Base-by-base conservation (phyloP, 805 yeast species). In the Clavispora santaluciae region DNA sequence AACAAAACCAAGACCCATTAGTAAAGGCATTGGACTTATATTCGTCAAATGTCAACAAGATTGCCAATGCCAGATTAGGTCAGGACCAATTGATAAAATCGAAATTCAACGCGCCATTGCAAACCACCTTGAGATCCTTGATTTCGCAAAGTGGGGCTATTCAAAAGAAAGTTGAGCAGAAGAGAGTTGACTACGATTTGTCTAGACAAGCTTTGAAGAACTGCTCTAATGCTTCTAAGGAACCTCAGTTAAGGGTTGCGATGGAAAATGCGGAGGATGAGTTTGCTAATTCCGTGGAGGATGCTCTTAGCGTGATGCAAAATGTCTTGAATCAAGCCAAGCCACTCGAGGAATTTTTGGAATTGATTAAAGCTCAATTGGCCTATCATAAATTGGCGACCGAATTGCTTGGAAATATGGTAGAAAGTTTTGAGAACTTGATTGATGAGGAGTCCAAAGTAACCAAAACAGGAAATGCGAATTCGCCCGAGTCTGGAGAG, bases 231-330 rank as follows among this genome's bases (percentile, higher is more conserved):
- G 70, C 74, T 5, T 52, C 64, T 25, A 80, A 80, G 63, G 83
- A 83, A 57, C 87, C 90, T 13, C 80, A 80, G 37, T 75, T 83
- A 45, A 73, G 90, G 54, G 84, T 81, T 37, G 76, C 79, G 48
- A 81, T 87, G 75, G 95, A 87, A 63, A 77, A 81, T 46, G 80
- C 87, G 38, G 96, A 87, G 66, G 96, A 87, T 56, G 90, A 84
- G 56, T 87, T 87, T 61, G 95, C 93, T 35, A 86, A 85, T 51
- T 83, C 90, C 18, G 88, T 88, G 25, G 95, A 87, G 66, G 93
- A 84, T 56, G 93, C 95, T 29, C 87, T 86, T 40, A 69, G 80
- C 29, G 78, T 83, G 44, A 83, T 87, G 90, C 86, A 82, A 67
- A 81, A 82, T 57, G 90, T 84, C 22, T 76, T 87, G 50, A 81